Percentiles rank a stretch among this genome's conserved stretches.
Conservation (phyloP, 2,329 filamentous ascomycete species). For the Myriosclerotinia scirpicola region DNA sequence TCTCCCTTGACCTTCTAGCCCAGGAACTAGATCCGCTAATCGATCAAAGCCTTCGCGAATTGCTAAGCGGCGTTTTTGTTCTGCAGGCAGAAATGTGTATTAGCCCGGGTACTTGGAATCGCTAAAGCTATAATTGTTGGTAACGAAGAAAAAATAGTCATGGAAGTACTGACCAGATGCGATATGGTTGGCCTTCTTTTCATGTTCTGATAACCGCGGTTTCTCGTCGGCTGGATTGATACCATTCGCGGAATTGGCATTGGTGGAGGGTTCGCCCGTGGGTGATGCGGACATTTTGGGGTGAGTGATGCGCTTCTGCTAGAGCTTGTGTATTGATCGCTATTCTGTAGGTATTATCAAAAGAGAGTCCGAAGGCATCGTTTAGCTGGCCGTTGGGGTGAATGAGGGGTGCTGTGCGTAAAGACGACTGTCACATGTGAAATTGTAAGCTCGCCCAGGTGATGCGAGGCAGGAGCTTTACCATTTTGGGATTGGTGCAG, state of each 20-base stretch:
- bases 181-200: conserved; percentile 75
- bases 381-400: not conserved
- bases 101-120: not conserved
- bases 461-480: not conserved
- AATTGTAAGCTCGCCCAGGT: conserved; percentile 9
- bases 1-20: conserved; percentile 65
- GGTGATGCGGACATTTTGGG: conserved; percentile 34
- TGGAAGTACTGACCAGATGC: conserved; percentile 47
- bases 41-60: conserved; percentile 70
- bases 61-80: conserved; percentile 50
- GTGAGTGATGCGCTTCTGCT: conserved; percentile 12
- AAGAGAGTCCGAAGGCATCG: conserved; percentile 19
- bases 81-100: conserved; percentile 34
- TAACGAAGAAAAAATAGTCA: not conserved
- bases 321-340: conserved; percentile 16
- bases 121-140: not conserved
- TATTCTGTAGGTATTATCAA: conserved; percentile 11
- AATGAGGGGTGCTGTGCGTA: conserved; percentile 4
- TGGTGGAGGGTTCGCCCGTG: conserved; percentile 34
- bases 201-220: conserved; percentile 64
- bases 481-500: conserved; percentile 14
- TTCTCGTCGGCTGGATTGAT: conserved; percentile 48
- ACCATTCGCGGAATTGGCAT: conserved; percentile 34
- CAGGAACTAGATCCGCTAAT: conserved; percentile 67
- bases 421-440: conserved; percentile 13